These are phyloP conservation scores for Leptodontidium sp. DNA, from an alignment of 2,329 filamentous ascomycete species.

Conservation along the genomic window DNA sequence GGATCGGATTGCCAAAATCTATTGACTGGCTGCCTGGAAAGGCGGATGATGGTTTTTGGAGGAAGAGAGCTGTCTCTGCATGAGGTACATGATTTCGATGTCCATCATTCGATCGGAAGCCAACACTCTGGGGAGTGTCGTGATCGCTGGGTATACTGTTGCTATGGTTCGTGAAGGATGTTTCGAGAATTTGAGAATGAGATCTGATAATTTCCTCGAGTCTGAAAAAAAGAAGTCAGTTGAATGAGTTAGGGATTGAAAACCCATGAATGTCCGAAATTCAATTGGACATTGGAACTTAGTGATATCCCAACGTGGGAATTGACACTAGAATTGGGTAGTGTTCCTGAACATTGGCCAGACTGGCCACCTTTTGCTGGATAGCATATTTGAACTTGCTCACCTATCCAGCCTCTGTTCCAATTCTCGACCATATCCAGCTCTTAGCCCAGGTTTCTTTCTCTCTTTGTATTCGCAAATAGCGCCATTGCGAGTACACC, in stretches of 20 bases:
- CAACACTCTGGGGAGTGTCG: conserved; percentile 60
- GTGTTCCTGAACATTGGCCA: not conserved
- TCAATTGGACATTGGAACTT: not conserved
- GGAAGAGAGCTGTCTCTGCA: conserved; percentile 66
- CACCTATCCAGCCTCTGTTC: conserved; percentile 72
- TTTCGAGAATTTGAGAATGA: conserved; percentile 73
- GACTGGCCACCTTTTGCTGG: not conserved
- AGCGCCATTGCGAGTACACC: conserved; percentile 70
- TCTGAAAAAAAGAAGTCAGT: conserved; percentile 39
- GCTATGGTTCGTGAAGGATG: conserved; percentile 54
- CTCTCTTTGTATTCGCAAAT: conserved; percentile 73
- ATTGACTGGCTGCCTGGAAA: conserved; percentile 57
- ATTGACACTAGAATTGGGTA: not conserved
- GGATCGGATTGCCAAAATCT: conserved; percentile 56
- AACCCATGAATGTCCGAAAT: not conserved
- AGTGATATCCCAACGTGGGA: not conserved
- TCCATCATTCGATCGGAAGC: conserved; percentile 60
- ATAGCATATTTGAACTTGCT: not conserved
- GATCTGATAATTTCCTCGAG: conserved; percentile 71
- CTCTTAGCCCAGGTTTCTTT: conserved; percentile 69
- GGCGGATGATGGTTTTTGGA: conserved; percentile 64
- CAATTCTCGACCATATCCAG: conserved; percentile 76
- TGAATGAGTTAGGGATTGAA: not conserved
- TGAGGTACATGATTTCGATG: conserved; percentile 58
- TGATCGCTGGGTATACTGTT: conserved; percentile 62